Conservation (phyloP, 352 stramenopile species). For the Phytophthora pinifolia region DNA sequence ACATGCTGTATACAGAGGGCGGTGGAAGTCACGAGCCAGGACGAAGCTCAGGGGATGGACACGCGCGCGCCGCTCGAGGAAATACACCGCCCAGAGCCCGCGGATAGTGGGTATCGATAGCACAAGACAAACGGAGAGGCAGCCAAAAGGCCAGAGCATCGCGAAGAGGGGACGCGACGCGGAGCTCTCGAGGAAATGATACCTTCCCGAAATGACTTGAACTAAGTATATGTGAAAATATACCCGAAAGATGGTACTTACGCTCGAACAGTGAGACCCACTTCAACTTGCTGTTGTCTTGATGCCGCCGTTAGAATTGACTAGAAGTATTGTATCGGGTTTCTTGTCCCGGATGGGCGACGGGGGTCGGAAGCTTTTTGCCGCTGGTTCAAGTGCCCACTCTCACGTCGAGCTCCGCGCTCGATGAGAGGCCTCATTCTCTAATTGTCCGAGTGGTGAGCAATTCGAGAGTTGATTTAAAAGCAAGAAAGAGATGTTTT, state of each 20-base stretch:
- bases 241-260: no score
- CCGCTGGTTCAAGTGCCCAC: neutral
- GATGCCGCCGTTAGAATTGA: slow-evolving; percentile 12
- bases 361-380: neutral
- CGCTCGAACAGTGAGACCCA: neutral
- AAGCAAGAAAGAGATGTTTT: slow-evolving; percentile 42
- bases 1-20: slow-evolving; percentile 26
- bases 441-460: slow-evolving; percentile 22
- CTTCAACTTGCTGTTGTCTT: slow-evolving; percentile 16
- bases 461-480: slow-evolving; percentile 10
- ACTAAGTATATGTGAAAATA: slow-evolving; percentile 5
- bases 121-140: slow-evolving; percentile 12
- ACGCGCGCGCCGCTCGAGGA: slow-evolving; percentile 12
- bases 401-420: no score
- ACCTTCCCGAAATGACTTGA: slow-evolving; percentile 2
- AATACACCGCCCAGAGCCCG: slow-evolving; percentile 13
- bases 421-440: slow-evolving; percentile 16
- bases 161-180: slow-evolving; percentile 7
- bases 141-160: slow-evolving; percentile 28
- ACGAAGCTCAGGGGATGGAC: slow-evolving; percentile 14
- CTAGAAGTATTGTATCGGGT: neutral
- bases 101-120: slow-evolving; percentile 13
- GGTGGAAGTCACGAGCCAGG: slow-evolving; percentile 32
- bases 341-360: slow-evolving; percentile 7
- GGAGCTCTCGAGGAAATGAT: slow-evolving; percentile 3